Evolutionary conservation across 495 filamentous ascomycete genomes (phyloP).

Genomic region (Venustampulla echinocandica): DNA sequence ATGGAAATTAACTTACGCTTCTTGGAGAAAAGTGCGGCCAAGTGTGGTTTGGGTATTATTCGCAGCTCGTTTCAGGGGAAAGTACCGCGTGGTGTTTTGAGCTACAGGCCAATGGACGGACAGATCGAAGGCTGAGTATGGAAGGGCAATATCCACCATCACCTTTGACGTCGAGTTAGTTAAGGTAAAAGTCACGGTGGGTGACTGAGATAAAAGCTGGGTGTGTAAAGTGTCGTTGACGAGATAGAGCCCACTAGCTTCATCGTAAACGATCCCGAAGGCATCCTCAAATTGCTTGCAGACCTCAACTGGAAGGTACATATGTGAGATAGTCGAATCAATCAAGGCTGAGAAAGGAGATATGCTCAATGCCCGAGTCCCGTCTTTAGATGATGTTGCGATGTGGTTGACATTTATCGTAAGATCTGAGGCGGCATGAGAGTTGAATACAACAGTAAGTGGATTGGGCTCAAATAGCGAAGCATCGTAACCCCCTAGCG

Average conservation of each 20-base stretch:
- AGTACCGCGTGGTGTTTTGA: slow-evolving; percentile 34
- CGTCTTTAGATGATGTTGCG: background rate
- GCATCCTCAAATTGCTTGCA: slow-evolving; percentile 44
- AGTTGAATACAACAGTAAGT: slow-evolving; percentile 29
- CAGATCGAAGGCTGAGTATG: slow-evolving; percentile 47
- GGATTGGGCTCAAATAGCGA: slow-evolving; percentile 41
- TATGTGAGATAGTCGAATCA: slow-evolving; percentile 45
- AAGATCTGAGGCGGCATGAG: slow-evolving; percentile 1
- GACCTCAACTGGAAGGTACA: slow-evolving; percentile 45
- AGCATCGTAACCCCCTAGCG: slow-evolving; percentile 47
- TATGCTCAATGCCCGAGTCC: slow-evolving; percentile 24
- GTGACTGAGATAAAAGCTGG: slow-evolving; percentile 33
- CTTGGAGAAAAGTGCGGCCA: slow-evolving; percentile 48
- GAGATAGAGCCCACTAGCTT: slow-evolving; percentile 37
- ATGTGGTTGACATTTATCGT: slow-evolving; percentile 4
- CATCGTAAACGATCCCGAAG: slow-evolving; percentile 43
- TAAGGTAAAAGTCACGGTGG: slow-evolving; percentile 44
- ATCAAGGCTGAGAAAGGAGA: slow-evolving; percentile 32
- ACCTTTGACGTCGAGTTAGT: slow-evolving; percentile 30
- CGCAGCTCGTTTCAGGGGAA: slow-evolving; percentile 43
- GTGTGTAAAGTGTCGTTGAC: slow-evolving; percentile 38
- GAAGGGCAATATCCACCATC: slow-evolving; percentile 41
- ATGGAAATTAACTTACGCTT: slow-evolving; percentile 36
- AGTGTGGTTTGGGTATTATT: slow-evolving; percentile 47
- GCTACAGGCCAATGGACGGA: slow-evolving; percentile 32